Evolutionary conservation across 2,329 filamentous ascomycete genomes (phyloP).

Genomic region (Diplodia sapinea): DNA sequence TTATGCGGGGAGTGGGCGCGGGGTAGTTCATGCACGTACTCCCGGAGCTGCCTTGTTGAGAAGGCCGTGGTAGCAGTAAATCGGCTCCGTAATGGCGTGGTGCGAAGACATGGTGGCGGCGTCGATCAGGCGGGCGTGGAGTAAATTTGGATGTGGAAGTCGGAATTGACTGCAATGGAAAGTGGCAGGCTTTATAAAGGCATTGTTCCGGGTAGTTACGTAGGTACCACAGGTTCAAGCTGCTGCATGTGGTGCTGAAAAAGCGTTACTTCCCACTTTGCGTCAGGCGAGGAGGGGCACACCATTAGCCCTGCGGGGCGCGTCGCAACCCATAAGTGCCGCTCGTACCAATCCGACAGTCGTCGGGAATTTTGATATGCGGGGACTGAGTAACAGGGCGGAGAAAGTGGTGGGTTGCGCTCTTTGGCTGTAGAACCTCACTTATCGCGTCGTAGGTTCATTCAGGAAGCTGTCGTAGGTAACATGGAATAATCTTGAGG

Average conservation of each 20-base stretch:
- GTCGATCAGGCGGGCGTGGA: not conserved
- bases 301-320: not conserved
- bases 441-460: not conserved
- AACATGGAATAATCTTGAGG: not conserved
- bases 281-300: slow-evolving; percentile 10
- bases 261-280: slow-evolving; percentile 10
- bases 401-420: not conserved
- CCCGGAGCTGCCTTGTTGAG: slow-evolving; percentile 52
- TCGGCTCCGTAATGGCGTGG: slow-evolving; percentile 42
- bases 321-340: not conserved
- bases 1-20: not conserved
- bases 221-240: not conserved
- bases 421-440: not conserved
- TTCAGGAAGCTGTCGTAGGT: not conserved
- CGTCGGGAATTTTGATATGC: not conserved
- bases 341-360: not conserved
- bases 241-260: slow-evolving; percentile 8
- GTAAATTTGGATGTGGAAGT: not conserved
- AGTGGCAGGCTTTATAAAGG: slow-evolving; percentile 2
- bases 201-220: not conserved
- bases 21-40: slow-evolving; percentile 39
- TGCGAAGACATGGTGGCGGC: slow-evolving; percentile 28
- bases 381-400: not conserved
- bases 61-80: slow-evolving; percentile 43
- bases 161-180: not conserved